phyloP scores from a whole-genome alignment of 345 rosid genomes.

The Mangifera indica region DNA sequence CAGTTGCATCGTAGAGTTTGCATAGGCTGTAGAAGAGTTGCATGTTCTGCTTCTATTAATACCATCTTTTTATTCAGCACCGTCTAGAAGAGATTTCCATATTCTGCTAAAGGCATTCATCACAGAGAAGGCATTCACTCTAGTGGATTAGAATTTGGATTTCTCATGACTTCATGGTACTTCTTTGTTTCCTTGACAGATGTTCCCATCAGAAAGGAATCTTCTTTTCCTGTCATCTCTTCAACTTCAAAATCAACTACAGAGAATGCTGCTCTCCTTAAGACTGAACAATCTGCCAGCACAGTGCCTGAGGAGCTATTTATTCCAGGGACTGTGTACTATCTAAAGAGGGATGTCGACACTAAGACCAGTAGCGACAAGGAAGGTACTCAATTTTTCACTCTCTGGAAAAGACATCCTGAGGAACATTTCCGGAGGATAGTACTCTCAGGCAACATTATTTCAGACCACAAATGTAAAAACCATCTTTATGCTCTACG shows the following conservation, averaged over 20 bases:
- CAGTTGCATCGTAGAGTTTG: neutral
- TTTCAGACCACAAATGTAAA: slow-evolving; percentile 87
- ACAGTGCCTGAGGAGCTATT: slow-evolving; percentile 57
- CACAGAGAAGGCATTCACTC: neutral
- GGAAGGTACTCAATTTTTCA: slow-evolving; percentile 51
- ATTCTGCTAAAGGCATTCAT: no score
- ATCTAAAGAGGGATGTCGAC: slow-evolving; percentile 63
- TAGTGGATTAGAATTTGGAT: neutral
- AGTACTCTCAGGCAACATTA: slow-evolving; percentile 73
- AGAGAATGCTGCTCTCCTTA: slow-evolving; percentile 16
- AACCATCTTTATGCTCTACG: slow-evolving; percentile 80
- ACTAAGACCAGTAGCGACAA: slow-evolving; percentile 14
- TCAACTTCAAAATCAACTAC: slow-evolving; percentile 21
- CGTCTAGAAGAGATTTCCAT: neutral
- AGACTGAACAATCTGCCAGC: slow-evolving; percentile 22
- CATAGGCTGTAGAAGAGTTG: neutral
- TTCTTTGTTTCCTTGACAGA: neutral
- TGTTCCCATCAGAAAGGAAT: slow-evolving; percentile 23
- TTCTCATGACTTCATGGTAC: neutral
- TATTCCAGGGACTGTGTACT: slow-evolving; percentile 78
- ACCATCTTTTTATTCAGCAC: neutral
- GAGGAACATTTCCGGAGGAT: slow-evolving; percentile 88
- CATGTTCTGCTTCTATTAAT: neutral
- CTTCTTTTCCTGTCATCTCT: slow-evolving; percentile 14
- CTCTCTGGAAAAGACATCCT: slow-evolving; percentile 78